These are phyloP conservation scores for Thalassiosira profunda DNA, from an alignment of 108 stramenopile genomes.

Conservation along the genomic window DNA sequence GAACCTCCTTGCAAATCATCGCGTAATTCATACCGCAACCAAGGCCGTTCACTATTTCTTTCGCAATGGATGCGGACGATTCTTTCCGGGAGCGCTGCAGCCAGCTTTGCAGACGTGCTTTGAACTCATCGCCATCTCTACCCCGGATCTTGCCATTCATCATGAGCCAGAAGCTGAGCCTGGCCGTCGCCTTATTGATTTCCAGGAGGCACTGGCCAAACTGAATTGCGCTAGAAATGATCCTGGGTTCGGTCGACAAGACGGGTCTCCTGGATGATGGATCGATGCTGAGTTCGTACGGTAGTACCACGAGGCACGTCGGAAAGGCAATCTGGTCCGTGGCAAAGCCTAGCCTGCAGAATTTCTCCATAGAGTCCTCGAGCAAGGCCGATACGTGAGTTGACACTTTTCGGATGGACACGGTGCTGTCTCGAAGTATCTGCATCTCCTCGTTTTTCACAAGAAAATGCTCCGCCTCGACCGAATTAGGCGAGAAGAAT, in stretches of 20 bases:
- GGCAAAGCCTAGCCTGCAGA: constrained; percentile 35
- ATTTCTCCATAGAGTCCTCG: constrained; percentile 41
- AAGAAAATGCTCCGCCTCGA: constrained; percentile 26
- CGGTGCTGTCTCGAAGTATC: constrained; percentile 28
- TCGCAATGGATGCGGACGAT: constrained; percentile 13
- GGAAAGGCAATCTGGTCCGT: constrained; percentile 41
- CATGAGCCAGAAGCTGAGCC: constrained; percentile 51
- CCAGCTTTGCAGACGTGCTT: constrained; percentile 38
- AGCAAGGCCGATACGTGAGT: not conserved
- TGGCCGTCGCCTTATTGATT: constrained; percentile 47
- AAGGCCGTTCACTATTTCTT: constrained; percentile 24
- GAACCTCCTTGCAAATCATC: constrained; percentile 35
- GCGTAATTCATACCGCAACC: constrained; percentile 31
- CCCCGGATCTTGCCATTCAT: constrained; percentile 38
- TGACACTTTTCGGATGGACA: constrained; percentile 18
- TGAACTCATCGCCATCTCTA: constrained; percentile 22
- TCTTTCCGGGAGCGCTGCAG: constrained; percentile 26
- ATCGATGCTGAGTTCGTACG: constrained; percentile 26
- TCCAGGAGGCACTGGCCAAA: constrained; percentile 38
- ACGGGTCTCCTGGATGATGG: constrained; percentile 17
- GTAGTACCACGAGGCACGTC: constrained; percentile 41
- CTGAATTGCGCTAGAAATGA: constrained; percentile 15
- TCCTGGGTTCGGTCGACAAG: not conserved
- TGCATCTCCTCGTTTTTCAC: constrained; percentile 45
- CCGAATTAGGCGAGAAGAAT: constrained; percentile 45